Evolutionary conservation across 2,329 filamentous ascomycete genomes (phyloP).

Genomic region (Herpotrichia juniperi): DNA sequence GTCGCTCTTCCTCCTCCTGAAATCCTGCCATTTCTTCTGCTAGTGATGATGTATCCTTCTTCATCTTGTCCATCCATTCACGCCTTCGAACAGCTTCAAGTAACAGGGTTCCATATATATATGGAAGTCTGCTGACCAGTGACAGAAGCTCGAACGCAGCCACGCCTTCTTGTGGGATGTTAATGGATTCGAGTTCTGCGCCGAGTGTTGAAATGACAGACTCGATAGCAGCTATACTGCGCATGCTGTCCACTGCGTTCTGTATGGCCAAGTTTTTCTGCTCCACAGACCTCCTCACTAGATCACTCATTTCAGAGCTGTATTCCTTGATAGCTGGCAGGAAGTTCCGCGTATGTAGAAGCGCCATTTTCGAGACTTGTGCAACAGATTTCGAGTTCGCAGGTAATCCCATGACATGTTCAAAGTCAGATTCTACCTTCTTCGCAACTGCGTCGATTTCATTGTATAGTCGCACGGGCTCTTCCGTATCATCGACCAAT

Average conservation of each 20-base stretch:
- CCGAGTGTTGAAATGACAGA: slow-evolving; percentile 75
- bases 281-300: slow-evolving; percentile 60
- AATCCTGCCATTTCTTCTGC: slow-evolving; percentile 93
- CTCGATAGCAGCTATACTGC: slow-evolving; percentile 80
- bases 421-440: slow-evolving; percentile 87
- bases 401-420: slow-evolving; percentile 73
- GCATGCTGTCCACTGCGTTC: slow-evolving; percentile 76
- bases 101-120: slow-evolving; percentile 87
- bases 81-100: slow-evolving; percentile 83
- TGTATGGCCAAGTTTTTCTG: slow-evolving; percentile 71
- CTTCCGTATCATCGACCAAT: slow-evolving; percentile 63
- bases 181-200: slow-evolving; percentile 72
- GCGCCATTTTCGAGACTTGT: slow-evolving; percentile 67
- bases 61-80: slow-evolving; percentile 91
- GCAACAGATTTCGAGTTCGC: slow-evolving; percentile 69
- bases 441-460: slow-evolving; percentile 86
- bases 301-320: slow-evolving; percentile 61
- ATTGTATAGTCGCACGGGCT: slow-evolving; percentile 72
- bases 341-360: slow-evolving; percentile 67
- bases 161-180: slow-evolving; percentile 75
- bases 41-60: slow-evolving; percentile 81
- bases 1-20: slow-evolving; percentile 88
- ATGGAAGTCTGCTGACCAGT: slow-evolving; percentile 81
- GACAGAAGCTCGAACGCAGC: slow-evolving; percentile 82
- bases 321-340: slow-evolving; percentile 65